Conservation (phyloP, 2,329 filamentous ascomycete species). For the Fusarium sp. region DNA sequence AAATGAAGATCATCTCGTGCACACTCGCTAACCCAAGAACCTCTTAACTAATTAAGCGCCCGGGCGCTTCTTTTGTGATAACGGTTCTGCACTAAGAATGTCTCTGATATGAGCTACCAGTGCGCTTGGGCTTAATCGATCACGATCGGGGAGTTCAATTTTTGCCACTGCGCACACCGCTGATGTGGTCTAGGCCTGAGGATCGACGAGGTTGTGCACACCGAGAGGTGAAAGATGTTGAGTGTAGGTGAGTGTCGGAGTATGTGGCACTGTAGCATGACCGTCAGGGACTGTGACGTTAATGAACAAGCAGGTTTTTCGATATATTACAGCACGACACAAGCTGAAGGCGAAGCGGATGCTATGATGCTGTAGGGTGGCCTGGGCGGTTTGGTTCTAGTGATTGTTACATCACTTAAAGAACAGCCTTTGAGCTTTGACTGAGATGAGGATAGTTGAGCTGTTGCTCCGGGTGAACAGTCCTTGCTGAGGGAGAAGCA, state of each 20-base stretch:
- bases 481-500: background rate
- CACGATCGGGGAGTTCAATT: constrained; percentile 24
- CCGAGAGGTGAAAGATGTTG: background rate
- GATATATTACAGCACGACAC: background rate
- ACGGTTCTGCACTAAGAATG: constrained; percentile 17
- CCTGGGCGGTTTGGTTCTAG: background rate
- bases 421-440: background rate
- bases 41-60: constrained; percentile 21
- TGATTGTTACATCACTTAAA: constrained; percentile 20
- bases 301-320: constrained; percentile 15
- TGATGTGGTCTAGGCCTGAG: background rate
- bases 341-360: background rate
- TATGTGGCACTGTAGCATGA: constrained; percentile 5
- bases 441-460: background rate
- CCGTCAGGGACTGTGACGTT: constrained; percentile 16
- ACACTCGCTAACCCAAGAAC: background rate
- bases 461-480: background rate
- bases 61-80: constrained; percentile 23
- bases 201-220: constrained; percentile 25
- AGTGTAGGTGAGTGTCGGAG: background rate
- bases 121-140: constrained; percentile 11
- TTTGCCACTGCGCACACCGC: constrained; percentile 16
- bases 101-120: constrained; percentile 20
- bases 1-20: constrained; percentile 42
- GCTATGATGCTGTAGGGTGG: constrained; percentile 7